These are phyloP conservation scores for Teratosphaeria epicoccoides DNA, from an alignment of 2,329 filamentous ascomycete genomes.

Conservation along the genomic window DNA sequence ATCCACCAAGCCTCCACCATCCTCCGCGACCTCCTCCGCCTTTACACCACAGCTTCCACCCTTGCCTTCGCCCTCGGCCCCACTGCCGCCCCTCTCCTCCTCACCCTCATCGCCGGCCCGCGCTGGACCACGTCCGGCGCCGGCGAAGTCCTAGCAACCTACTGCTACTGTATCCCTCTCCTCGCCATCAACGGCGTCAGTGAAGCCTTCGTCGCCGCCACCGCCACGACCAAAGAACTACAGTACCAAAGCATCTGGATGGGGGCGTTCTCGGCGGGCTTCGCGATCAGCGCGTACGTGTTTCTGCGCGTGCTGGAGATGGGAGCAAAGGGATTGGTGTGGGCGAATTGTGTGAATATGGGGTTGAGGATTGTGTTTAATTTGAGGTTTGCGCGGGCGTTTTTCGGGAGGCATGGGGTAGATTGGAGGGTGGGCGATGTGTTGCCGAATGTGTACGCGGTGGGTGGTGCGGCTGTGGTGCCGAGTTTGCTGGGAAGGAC, in stretches of 20 bases:
- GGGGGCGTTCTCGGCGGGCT: slow-evolving; percentile 66
- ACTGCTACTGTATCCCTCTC: slow-evolving; percentile 89
- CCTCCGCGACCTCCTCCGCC: slow-evolving; percentile 54
- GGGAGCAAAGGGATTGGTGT: slow-evolving; percentile 71
- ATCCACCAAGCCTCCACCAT: slow-evolving; percentile 37
- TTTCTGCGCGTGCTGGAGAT: slow-evolving; percentile 58
- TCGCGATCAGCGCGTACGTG: slow-evolving; percentile 62
- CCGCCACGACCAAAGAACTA: slow-evolving; percentile 65
- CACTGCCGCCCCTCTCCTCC: slow-evolving; percentile 58
- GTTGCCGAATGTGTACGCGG: slow-evolving; percentile 25
- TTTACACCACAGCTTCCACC: slow-evolving; percentile 65
- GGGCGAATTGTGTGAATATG: slow-evolving; percentile 89
- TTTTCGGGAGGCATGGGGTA: slow-evolving; percentile 42
- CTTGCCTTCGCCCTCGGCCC: slow-evolving; percentile 63
- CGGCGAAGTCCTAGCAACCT: slow-evolving; percentile 61
- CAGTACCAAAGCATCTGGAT: slow-evolving; percentile 74
- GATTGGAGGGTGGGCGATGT: slow-evolving; percentile 11
- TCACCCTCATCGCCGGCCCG: slow-evolving; percentile 64
- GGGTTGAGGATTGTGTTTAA: slow-evolving; percentile 74
- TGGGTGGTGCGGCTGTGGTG: slow-evolving; percentile 28
- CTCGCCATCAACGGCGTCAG: slow-evolving; percentile 83
- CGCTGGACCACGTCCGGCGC: slow-evolving; percentile 68
- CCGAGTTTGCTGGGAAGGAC: slow-evolving; percentile 28
- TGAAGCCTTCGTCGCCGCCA: slow-evolving; percentile 85
- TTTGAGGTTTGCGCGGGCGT: slow-evolving; percentile 55